Conservation (phyloP, 2,329 filamentous ascomycete genomes). For the Aciculosporium take region DNA sequence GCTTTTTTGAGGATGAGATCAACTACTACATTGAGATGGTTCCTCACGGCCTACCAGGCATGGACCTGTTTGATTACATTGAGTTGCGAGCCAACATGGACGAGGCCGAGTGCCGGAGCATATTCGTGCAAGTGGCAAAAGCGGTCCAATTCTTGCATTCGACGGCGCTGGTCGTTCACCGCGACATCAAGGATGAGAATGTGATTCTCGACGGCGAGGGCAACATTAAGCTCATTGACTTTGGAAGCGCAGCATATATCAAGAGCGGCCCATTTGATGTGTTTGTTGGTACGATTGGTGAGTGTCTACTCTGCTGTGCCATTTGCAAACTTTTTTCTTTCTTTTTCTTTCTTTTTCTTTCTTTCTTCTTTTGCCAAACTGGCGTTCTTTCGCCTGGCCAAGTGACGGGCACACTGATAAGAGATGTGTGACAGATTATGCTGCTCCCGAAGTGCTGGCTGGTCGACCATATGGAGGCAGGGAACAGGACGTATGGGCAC, state of each 20-base stretch:
- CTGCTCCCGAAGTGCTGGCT: conserved; percentile 91
- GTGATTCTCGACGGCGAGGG: conserved; percentile 92
- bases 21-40: conserved; percentile 99
- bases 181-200: conserved; percentile 98
- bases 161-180: conserved; percentile 82
- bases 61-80: conserved; percentile 99
- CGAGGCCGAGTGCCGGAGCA: conserved; percentile 82
- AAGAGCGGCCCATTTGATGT: conserved; percentile 97
- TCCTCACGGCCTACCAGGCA: conserved; percentile 85
- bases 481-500: conserved; percentile 95
- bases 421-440: conserved; percentile 95
- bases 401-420: too few relatives aligned
- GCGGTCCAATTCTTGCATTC: conserved; percentile 86
- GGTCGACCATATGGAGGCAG: conserved; percentile 87
- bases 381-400: too few relatives aligned
- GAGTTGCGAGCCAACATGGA: conserved; percentile 95
- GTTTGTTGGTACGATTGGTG: conserved; percentile 96
- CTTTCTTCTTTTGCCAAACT: not conserved
- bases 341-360: not conserved
- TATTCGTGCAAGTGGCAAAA: conserved; percentile 83
- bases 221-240: conserved; percentile 93
- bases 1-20: conserved; percentile 63
- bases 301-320: conserved; percentile 18
- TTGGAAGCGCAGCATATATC: conserved; percentile 95
- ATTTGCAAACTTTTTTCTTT: too few relatives aligned